Evolutionary conservation across 805 yeast species (phyloP), one percentile per base, ranked within the genome.

Genomic region (Lipomyces chichibuensis): DNA sequence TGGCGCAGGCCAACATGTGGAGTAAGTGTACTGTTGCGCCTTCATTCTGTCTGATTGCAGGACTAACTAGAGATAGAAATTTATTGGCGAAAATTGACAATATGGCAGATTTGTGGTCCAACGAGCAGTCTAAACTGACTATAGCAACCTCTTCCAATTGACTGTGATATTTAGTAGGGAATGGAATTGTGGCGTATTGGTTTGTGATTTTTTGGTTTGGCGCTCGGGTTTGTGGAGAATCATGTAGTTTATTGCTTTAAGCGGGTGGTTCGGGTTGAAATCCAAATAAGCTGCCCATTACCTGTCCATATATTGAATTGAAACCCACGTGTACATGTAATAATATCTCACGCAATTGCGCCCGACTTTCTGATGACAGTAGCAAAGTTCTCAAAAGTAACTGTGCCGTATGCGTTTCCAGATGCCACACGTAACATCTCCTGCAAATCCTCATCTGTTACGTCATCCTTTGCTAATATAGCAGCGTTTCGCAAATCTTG

Each of bases 351-450:
- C 55, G 65, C n/a, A 39, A 63, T 62, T 14, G 63, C 72, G 7
- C 68, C 70, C 3, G 73, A 73, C 17, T 62, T 65, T 58, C 60
- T 64, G 75, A 78, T 74, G 37, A 78, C 66, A 7, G 33, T 33
- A 1, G 64, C 65, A 67, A 78, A 78, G 49, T 67, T 75, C 17
- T 57, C 69, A 52, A 71, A 53, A 23, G 59, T 61, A 13, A 72
- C 72, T 5, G 63, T 27, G n/a, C 62, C 69, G 17, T 56, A 56
- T 4, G 65, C 70, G 8, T 58, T 62, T 4, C 66, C 73, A 2
- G 75, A 71, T 6, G 75, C 73, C 27, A 74, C 62, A 8, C 60
- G 60, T 52, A 77, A 62, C 81, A 79, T 78, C 27, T 69, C 74
- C 25, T 54, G 59, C 56, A 79, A 68, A 20, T 79, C 79, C n/a